Conservation (phyloP, 1,139 yeast genomes). For the Geotrichum reessii region DNA sequence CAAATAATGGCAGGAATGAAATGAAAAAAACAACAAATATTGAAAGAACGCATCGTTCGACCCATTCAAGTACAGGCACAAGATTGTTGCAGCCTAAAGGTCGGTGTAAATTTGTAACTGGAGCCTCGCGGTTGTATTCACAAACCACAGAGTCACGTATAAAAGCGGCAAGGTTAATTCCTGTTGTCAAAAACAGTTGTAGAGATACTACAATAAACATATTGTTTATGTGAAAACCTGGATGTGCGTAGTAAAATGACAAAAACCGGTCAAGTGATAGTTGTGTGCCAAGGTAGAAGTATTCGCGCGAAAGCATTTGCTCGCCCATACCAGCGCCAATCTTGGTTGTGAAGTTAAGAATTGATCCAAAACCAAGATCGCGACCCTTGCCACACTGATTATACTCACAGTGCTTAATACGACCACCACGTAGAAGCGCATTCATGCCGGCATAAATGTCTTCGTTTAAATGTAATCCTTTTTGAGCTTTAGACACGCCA, state of each 20-base stretch:
- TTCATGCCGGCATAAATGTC: constrained; percentile 91
- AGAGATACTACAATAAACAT: constrained; percentile 71
- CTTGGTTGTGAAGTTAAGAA: constrained; percentile 76
- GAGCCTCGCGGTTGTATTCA: constrained; percentile 47
- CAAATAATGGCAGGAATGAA: constrained; percentile 70
- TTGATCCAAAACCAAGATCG: constrained; percentile 81
- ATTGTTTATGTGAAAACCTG: constrained; percentile 84
- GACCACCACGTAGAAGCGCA: constrained; percentile 74
- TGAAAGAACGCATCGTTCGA: constrained; percentile 70
- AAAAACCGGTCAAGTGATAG: constrained; percentile 74
- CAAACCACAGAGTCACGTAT: constrained; percentile 56
- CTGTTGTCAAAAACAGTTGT: constrained; percentile 60
- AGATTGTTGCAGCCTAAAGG: constrained; percentile 76
- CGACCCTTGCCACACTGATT: constrained; percentile 90
- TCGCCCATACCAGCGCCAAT: constrained; percentile 97
- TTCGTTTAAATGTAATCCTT: constrained; percentile 78
- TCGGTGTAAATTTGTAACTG: constrained; percentile 52
- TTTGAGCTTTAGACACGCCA: constrained; percentile 85
- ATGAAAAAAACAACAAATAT: constrained; percentile 79
- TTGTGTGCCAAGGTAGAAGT: constrained; percentile 72
- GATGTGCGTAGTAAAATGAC: constrained; percentile 85
- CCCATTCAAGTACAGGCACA: constrained; percentile 73
- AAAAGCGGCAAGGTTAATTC: constrained; percentile 64
- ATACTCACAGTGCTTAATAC: constrained; percentile 82
- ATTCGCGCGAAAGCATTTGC: constrained; percentile 77